Conservation (phyloP, 805 yeast species). For the Sugiyamaella boreocaroliniensis region DNA sequence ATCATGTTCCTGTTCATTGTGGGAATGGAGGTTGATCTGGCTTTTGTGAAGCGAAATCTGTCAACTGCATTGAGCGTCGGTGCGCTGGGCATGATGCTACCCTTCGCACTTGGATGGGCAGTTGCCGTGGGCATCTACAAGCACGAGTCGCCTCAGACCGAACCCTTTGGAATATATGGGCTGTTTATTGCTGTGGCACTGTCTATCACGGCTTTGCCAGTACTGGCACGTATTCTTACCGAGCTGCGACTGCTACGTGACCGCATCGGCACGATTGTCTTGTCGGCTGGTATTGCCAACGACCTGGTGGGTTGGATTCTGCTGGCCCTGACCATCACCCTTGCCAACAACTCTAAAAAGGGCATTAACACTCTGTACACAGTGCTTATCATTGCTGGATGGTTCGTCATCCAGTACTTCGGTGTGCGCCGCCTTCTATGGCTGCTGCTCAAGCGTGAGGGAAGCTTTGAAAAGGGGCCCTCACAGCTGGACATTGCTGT, state of each 20-base stretch:
- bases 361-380: constrained; percentile 68
- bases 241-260: constrained; percentile 65
- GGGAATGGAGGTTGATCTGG: constrained; percentile 71
- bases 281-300: constrained; percentile 77
- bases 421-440: constrained; percentile 49
- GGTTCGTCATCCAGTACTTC: constrained; percentile 55
- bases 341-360: constrained; percentile 60
- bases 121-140: constrained; percentile 62
- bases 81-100: constrained; percentile 63
- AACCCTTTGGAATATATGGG: constrained; percentile 66
- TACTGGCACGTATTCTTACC: constrained; percentile 68
- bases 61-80: constrained; percentile 64
- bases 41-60: constrained; percentile 53
- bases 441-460: constrained; percentile 42
- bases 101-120: constrained; percentile 73
- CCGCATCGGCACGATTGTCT: constrained; percentile 54
- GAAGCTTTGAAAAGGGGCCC: constrained; percentile 51
- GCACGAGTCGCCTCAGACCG: constrained; percentile 28
- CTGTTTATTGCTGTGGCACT: constrained; percentile 78
- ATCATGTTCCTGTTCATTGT: constrained; percentile 68
- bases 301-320: constrained; percentile 79
- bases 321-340: constrained; percentile 65
- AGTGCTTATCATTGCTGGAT: constrained; percentile 56
- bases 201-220: constrained; percentile 84
- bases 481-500: constrained; percentile 57